Evolutionary conservation across 768 basidiomycete genomes (phyloP).

Genomic region (Tulasnella sp.): DNA sequence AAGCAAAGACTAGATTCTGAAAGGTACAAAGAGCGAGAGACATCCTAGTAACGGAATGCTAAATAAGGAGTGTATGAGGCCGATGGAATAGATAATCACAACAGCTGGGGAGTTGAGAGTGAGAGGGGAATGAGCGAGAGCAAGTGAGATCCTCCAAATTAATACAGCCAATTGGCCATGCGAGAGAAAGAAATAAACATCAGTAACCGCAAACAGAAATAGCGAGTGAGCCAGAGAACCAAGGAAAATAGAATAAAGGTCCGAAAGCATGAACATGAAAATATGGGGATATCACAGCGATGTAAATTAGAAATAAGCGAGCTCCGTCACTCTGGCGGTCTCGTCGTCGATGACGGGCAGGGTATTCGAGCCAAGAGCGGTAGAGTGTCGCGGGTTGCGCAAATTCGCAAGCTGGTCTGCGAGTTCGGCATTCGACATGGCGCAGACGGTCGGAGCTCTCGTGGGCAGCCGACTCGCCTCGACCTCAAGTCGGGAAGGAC

Average conservation of each 20-base stretch:
- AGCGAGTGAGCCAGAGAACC: neutral
- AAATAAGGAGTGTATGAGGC: neutral
- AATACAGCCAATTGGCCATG: neutral
- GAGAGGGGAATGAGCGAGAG: neutral
- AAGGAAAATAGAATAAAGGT: neutral
- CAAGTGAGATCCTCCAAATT: neutral
- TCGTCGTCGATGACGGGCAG: neutral
- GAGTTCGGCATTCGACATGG: neutral
- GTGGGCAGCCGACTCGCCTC: neutral
- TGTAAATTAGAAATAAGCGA: neutral
- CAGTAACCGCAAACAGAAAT: neutral
- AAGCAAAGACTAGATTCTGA: neutral
- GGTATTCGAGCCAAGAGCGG: neutral
- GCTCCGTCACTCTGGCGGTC: neutral
- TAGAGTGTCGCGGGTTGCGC: neutral
- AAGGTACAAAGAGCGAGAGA: neutral
- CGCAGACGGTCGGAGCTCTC: neutral
- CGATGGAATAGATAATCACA: neutral
- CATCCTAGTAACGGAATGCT: neutral
- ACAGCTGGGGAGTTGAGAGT: neutral
- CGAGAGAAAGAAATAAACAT: neutral
- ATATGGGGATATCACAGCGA: neutral
- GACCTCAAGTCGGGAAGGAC: neutral
- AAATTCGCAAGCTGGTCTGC: neutral
- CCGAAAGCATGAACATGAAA: neutral